Conservation (phyloP, 768 basidiomycete genomes). For the Naematelia aurantialba region DNA sequence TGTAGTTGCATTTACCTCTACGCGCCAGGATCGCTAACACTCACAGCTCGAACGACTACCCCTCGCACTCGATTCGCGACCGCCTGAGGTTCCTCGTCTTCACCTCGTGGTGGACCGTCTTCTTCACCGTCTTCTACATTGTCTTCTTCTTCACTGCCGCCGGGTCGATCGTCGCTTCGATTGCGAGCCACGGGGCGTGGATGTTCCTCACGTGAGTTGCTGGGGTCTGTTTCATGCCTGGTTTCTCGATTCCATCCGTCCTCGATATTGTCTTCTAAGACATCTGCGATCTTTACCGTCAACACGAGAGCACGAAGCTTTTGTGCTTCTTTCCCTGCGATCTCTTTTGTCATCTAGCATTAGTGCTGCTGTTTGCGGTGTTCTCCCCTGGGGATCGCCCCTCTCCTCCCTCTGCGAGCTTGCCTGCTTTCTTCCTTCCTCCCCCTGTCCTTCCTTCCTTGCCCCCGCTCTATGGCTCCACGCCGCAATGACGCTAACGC, state of each 20-base stretch:
- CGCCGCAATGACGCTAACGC: not conserved
- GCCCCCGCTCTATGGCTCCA: too few relatives aligned
- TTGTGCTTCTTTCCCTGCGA: too few relatives aligned
- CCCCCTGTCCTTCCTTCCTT: not conserved
- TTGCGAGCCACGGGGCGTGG: slow-evolving; percentile 43
- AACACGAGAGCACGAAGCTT: too few relatives aligned
- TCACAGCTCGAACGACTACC: slow-evolving; percentile 37
- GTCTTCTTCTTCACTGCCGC: slow-evolving; percentile 35
- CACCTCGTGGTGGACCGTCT: slow-evolving; percentile 49
- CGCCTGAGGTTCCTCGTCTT: slow-evolving; percentile 47
- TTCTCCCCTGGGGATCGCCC: not conserved
- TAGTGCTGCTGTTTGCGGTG: too few relatives aligned
- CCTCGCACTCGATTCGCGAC: slow-evolving; percentile 38
- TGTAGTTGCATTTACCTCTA: too few relatives aligned
- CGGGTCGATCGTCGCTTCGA: slow-evolving; percentile 32
- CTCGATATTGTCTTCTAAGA: not conserved
- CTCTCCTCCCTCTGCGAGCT: not conserved
- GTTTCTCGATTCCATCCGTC: not conserved
- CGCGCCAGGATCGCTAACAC: not conserved
- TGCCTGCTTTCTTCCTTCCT: not conserved
- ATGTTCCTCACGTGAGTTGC: slow-evolving; percentile 43
- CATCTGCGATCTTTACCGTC: too few relatives aligned
- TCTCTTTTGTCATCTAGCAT: too few relatives aligned
- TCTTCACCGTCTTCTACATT: slow-evolving; percentile 45
- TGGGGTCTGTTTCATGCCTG: not conserved